Base-by-base conservation (phyloP, 768 basidiomycete genomes). In the Phaffia australis region DNA sequence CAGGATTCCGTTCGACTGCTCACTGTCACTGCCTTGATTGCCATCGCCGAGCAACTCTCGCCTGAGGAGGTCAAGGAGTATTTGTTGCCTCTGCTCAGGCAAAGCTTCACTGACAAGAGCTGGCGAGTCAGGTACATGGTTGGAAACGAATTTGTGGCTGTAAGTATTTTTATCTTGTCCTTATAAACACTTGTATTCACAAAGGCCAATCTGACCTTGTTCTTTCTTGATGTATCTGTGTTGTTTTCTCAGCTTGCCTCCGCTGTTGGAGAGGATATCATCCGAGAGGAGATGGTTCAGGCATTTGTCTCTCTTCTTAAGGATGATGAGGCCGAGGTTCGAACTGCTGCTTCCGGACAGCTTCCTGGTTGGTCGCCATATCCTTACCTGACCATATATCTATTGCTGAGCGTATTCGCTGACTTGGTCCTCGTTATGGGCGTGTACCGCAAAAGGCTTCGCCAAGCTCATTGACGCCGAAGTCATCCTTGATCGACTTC, bases 91-190 rank as follows among this genome's bases (percentile, higher is more conserved):
- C 87, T 93, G 76, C 86, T 97, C 72, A 84, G 89, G 73, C 83
- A 86, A 69, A 88, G 87, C 70, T 86, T 95, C 58, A 81, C 85
- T 15, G 95, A 99, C 77, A 95, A 97, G 81, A 94, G 91, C 75
- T 99, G 95, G 95, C 82, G 95, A 71, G 95, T 99, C 62, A 81
- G 95, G 75, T 99, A 97, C 77, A 97, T 98, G 93, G 91, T 92
- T 19, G 94, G 93, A 1, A 90, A 84, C 70, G 89, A 97, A 76
- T 98, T 98, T 78, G 95, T 98, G 71, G 87, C 92, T 82, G 90
- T 88, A 70, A 65, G 80, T 70, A 29, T 56, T 56, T 27, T 7
- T 19, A 15, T 11, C 52, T 46, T 56, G 1, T 19, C 19, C 50
- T 23, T n/a, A 19, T 14, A 19, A 51, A 14, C 25, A 23, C 50